Conservation (phyloP, 2,329 filamentous ascomycete species). For the Paraphoma chrysanthemicola region DNA sequence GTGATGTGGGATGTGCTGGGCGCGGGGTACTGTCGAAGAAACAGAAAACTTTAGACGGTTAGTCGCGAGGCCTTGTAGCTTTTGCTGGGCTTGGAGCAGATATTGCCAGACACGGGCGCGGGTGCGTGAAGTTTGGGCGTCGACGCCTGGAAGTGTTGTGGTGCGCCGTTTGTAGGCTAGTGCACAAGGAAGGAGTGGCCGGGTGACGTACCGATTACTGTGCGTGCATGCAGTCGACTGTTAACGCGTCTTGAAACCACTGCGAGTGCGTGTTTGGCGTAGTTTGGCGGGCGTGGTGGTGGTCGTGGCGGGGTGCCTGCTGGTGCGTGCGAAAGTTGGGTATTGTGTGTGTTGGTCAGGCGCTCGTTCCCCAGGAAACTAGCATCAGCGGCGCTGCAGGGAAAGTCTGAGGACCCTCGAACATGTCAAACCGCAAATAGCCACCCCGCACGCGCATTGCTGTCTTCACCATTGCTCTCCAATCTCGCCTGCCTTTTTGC, state of each 20-base stretch:
- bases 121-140: neutral
- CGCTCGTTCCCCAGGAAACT: constrained; percentile 8
- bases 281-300: neutral
- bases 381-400: constrained; percentile 5
- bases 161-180: constrained; percentile 2
- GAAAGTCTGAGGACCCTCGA: constrained; percentile 1
- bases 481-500: neutral
- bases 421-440: constrained; percentile 1
- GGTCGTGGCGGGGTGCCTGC: constrained; percentile 4
- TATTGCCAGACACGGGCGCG: no score
- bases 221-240: neutral
- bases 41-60: constrained; percentile 2
- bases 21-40: constrained; percentile 3
- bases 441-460: constrained; percentile 2
- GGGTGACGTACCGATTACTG: constrained; percentile 5
- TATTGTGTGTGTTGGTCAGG: constrained; percentile 5
- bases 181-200: neutral
- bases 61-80: constrained; percentile 4
- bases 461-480: neutral
- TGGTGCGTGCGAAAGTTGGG: constrained; percentile 1
- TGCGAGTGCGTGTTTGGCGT: neutral
- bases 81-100: no score
- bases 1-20: constrained; percentile 16
- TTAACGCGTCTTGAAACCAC: neutral
- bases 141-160: neutral